Conservation (phyloP, 176 grass and related monocot species). For the Avena atlantica region DNA sequence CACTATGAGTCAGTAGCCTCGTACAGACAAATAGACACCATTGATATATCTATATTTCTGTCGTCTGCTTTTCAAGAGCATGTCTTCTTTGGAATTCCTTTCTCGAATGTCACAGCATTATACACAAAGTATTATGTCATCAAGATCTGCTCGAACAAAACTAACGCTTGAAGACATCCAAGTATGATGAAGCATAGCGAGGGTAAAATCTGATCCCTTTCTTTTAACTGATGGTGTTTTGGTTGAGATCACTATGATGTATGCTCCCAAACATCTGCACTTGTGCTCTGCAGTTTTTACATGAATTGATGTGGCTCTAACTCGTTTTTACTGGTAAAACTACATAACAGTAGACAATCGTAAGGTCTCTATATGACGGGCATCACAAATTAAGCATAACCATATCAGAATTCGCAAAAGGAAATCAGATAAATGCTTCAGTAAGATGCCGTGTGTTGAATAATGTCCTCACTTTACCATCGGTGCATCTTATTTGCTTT, state of each 20-base stretch:
- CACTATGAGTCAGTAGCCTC: neutral
- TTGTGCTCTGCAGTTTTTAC: neutral
- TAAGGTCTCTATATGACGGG: neutral
- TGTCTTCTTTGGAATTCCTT: slow-evolving; percentile 27
- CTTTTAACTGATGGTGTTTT: neutral
- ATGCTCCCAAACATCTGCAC: neutral
- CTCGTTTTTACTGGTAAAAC: neutral
- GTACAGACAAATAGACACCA: neutral
- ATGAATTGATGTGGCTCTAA: neutral
- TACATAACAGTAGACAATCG: neutral
- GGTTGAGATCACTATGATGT: slow-evolving; percentile 11
- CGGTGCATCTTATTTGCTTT: slow-evolving; percentile 18
- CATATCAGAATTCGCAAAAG: slow-evolving; percentile 16
- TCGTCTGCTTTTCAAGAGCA: neutral
- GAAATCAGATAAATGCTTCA: neutral
- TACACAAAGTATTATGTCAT: neutral
- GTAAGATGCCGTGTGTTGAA: slow-evolving; percentile 17
- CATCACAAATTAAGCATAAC: slow-evolving; percentile 11
- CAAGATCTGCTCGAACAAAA: neutral
- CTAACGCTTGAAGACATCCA: neutral
- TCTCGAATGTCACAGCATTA: neutral
- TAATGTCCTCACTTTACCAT: slow-evolving; percentile 23
- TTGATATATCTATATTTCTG: neutral
- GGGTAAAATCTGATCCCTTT: slow-evolving; percentile 3
- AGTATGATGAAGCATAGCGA: slow-evolving; percentile 8